phyloP scores from a whole-genome alignment of 768 basidiomycete genomes.

The Serendipita sp. region DNA sequence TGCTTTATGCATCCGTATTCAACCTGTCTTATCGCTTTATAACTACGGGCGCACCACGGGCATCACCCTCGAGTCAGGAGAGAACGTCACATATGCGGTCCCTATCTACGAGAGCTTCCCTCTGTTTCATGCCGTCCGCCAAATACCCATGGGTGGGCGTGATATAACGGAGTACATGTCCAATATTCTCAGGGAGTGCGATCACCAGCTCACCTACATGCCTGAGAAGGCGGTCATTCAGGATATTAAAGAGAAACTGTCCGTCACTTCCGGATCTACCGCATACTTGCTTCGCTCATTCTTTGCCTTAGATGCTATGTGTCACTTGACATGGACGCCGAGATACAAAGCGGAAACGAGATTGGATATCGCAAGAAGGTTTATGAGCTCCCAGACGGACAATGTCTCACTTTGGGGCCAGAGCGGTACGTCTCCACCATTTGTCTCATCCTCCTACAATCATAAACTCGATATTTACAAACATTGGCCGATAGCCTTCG shows the following conservation, averaged over 20 bases:
- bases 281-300: background rate
- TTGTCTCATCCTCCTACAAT: slow-evolving; percentile 20
- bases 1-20: slow-evolving; percentile 83
- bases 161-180: slow-evolving; percentile 45
- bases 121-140: slow-evolving; percentile 51
- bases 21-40: slow-evolving; percentile 73
- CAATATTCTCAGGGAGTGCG: slow-evolving; percentile 42
- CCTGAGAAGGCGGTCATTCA: slow-evolving; percentile 46
- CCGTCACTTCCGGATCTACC: slow-evolving; percentile 35
- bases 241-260: slow-evolving; percentile 66
- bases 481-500: too few species aligned
- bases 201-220: slow-evolving; percentile 45
- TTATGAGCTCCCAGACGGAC: slow-evolving; percentile 55
- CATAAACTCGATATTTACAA: too few species aligned
- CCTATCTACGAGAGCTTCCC: slow-evolving; percentile 61
- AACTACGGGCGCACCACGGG: slow-evolving; percentile 56
- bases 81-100: slow-evolving; percentile 55
- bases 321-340: slow-evolving; percentile 57
- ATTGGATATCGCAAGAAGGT: slow-evolving; percentile 51
- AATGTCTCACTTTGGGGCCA: slow-evolving; percentile 65
- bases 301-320: slow-evolving; percentile 35
- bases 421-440: slow-evolving; percentile 45
- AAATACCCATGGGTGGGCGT: slow-evolving; percentile 50
- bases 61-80: slow-evolving; percentile 62
- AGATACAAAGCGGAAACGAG: slow-evolving; percentile 51